A percentile compares a stretch with the other conserved stretches of the same genome.
Evolutionary conservation across 441 rosid species (phyloP).

Genomic region (Isatis lusitanica): DNA sequence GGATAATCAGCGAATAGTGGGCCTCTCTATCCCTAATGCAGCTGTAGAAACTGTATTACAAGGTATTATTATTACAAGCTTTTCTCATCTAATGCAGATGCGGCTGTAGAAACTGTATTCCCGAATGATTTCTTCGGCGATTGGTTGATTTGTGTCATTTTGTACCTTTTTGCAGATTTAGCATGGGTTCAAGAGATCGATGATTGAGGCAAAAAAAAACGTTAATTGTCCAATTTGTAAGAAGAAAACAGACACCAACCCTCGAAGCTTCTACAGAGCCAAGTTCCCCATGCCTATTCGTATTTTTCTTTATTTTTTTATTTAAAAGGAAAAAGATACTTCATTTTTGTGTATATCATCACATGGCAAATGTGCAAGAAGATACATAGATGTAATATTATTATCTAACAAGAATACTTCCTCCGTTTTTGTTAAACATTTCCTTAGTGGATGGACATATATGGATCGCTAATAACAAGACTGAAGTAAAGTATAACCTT

Average conservation of each 20-base stretch:
- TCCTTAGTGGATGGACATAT: background rate
- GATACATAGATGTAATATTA: slow-evolving; percentile 30
- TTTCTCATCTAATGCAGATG: too few relatives aligned
- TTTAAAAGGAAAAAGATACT: background rate
- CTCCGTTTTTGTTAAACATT: background rate
- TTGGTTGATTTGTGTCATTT: background rate
- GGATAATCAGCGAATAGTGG: slow-evolving; percentile 78
- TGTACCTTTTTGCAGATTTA: slow-evolving; percentile 58
- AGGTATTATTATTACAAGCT: slow-evolving; percentile 50
- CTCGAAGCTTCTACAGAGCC: background rate
- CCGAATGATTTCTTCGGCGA: background rate
- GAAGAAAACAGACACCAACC: slow-evolving; percentile 12
- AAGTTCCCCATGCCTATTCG: slow-evolving; percentile 23
- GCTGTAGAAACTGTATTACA: slow-evolving; percentile 93
- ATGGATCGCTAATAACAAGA: background rate
- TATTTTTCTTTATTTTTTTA: slow-evolving; percentile 22
- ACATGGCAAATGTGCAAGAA: slow-evolving; percentile 14
- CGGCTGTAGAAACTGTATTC: slow-evolving; percentile 90
- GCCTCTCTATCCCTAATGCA: slow-evolving; percentile 86
- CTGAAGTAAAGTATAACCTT: background rate
- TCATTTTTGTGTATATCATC: slow-evolving; percentile 38
- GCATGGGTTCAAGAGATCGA: slow-evolving; percentile 94
- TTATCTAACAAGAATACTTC: slow-evolving; percentile 27
- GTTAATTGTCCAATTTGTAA: background rate
- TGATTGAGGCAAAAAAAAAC: slow-evolving; percentile 42